Percentiles rank a stretch among this genome's conserved stretches.
phyloP scores from a whole-genome alignment of 2,329 filamentous ascomycete species.

The Penicillium hordei region DNA sequence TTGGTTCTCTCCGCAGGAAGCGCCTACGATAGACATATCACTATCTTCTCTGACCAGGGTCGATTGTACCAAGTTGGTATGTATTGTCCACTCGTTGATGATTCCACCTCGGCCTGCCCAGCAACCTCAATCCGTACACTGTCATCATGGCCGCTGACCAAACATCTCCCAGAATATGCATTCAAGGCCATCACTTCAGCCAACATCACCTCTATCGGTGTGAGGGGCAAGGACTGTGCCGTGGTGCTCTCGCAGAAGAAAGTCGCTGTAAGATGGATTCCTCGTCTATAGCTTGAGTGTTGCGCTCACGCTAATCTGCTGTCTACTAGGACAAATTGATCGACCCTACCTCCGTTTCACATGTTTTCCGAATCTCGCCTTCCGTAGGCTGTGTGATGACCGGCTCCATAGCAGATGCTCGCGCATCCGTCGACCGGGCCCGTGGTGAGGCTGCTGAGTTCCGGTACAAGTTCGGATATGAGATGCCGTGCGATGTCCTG shows the following conservation, averaged over 20 bases:
- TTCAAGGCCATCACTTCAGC: slow-evolving; percentile 99
- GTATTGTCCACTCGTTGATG: slow-evolving; percentile 14
- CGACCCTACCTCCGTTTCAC: slow-evolving; percentile 92
- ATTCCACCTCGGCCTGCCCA: background rate
- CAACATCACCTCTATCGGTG: slow-evolving; percentile 96
- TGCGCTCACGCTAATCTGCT: slow-evolving; percentile 17
- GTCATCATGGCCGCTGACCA: slow-evolving; percentile 28
- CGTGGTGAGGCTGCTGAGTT: slow-evolving; percentile 97
- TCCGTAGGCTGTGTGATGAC: slow-evolving; percentile 98
- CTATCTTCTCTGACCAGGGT: slow-evolving; percentile 98
- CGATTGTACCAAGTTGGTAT: slow-evolving; percentile 98
- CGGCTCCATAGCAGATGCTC: slow-evolving; percentile 94
- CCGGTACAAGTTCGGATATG: slow-evolving; percentile 97
- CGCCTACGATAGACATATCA: slow-evolving; percentile 97
- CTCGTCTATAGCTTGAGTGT: background rate
- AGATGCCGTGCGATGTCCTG: slow-evolving; percentile 97
- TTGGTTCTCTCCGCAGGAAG: slow-evolving; percentile 56
- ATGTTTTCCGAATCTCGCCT: slow-evolving; percentile 95
- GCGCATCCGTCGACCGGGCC: slow-evolving; percentile 87
- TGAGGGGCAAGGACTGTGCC: slow-evolving; percentile 94
- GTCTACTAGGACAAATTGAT: slow-evolving; percentile 87
- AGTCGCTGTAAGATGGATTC: slow-evolving; percentile 74
- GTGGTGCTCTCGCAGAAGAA: slow-evolving; percentile 99
- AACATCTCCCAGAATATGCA: slow-evolving; percentile 77
- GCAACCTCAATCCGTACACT: slow-evolving; percentile 10